These are phyloP conservation scores for Fibroporia radiculosa DNA, from an alignment of 768 basidiomycete genomes.

Conservation along the genomic window DNA sequence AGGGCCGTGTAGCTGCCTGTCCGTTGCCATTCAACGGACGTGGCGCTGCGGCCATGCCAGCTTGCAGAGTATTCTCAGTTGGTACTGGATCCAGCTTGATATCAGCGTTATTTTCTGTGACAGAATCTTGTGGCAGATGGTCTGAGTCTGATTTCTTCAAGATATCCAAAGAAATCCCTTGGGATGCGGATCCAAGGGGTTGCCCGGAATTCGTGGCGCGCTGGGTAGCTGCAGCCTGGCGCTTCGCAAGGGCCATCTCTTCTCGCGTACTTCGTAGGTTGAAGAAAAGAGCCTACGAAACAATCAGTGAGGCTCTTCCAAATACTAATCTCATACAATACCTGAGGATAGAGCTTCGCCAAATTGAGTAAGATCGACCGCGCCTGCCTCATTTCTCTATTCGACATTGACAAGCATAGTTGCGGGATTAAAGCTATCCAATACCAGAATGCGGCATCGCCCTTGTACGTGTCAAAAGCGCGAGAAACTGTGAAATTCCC, in stretches of 20 bases:
- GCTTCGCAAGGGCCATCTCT: constrained; percentile 47
- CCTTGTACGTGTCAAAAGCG: constrained; percentile 91
- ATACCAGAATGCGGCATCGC: constrained; percentile 95
- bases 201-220: background rate
- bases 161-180: constrained; percentile 18
- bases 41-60: background rate
- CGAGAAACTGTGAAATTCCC: constrained; percentile 57
- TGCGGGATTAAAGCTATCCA: constrained; percentile 99
- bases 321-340: constrained; percentile 25
- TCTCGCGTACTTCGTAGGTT: constrained; percentile 80
- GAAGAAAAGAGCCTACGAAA: constrained; percentile 83
- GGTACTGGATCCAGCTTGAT: background rate
- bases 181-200: constrained; percentile 24
- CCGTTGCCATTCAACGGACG: background rate
- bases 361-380: constrained; percentile 83
- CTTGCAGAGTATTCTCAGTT: too few species aligned
- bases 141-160: constrained; percentile 25
- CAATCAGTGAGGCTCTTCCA: background rate
- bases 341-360: constrained; percentile 91
- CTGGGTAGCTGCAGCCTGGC: constrained; percentile 24
- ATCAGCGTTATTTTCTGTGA: background rate
- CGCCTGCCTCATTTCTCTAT: constrained; percentile 90
- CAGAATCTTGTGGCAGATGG: constrained; percentile 21
- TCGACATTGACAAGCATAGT: constrained; percentile 79
- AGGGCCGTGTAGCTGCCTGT: background rate